Percentiles rank a stretch among this genome's conserved stretches.
Conservation (phyloP, 495 filamentous ascomycete species). For the Podospora appendiculata region DNA sequence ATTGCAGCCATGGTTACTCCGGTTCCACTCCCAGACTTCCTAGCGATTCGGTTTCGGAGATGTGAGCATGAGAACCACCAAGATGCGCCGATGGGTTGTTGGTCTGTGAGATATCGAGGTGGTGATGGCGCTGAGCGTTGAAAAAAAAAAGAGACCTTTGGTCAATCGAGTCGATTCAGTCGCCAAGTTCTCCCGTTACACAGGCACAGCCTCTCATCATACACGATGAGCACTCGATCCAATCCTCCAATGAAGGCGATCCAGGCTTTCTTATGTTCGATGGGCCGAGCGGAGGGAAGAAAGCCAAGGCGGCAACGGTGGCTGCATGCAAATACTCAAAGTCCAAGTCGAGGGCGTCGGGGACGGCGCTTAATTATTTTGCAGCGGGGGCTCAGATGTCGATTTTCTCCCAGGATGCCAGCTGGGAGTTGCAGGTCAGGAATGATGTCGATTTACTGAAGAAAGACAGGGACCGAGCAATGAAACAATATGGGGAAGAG, state of each 20-base stretch:
- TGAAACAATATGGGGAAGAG: too few species aligned
- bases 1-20: slow-evolving; percentile 34
- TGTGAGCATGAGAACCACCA: slow-evolving; percentile 7
- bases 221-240: background rate
- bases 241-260: too few species aligned
- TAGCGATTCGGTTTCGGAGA: slow-evolving; percentile 1
- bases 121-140: background rate
- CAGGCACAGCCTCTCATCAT: background rate
- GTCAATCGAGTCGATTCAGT: background rate
- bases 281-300: too few species aligned
- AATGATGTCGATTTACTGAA: background rate
- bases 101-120: too few species aligned
- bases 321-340: too few species aligned
- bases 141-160: background rate
- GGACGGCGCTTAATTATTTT: background rate
- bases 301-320: too few species aligned
- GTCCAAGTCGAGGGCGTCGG: background rate
- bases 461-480: too few species aligned
- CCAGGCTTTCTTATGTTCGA: too few species aligned
- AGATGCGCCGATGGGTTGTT: too few species aligned
- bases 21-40: slow-evolving; percentile 12
- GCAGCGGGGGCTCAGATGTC: slow-evolving; percentile 1
- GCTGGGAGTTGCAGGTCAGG: background rate
- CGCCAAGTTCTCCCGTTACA: background rate
- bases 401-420: slow-evolving; percentile 5